Conservation (phyloP, 495 filamentous ascomycete genomes). For the Penicillium soppii region DNA sequence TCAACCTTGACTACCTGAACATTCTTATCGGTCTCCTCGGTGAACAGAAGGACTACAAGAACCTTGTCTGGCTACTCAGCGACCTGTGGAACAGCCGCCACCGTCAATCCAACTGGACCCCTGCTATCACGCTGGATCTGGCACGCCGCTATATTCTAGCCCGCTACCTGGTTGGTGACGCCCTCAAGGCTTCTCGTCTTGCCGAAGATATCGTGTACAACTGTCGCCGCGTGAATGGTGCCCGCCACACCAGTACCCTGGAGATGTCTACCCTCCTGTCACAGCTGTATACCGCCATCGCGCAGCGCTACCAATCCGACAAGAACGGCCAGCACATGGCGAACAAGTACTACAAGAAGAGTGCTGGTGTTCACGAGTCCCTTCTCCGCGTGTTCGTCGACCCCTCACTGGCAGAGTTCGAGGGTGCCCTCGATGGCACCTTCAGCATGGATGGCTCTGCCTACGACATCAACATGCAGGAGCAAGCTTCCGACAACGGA, state of each 20-base stretch:
- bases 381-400: slow-evolving; percentile 36
- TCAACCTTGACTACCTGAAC: slow-evolving; percentile 32
- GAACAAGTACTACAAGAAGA: slow-evolving; percentile 42
- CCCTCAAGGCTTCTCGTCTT: slow-evolving; percentile 31
- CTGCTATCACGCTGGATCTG: slow-evolving; percentile 30
- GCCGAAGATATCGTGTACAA: slow-evolving; percentile 46
- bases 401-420: slow-evolving; percentile 29
- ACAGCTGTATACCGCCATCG: slow-evolving; percentile 40
- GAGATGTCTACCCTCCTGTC: slow-evolving; percentile 40
- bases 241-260: slow-evolving; percentile 32
- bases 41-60: slow-evolving; percentile 38
- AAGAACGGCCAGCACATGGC: slow-evolving; percentile 35
- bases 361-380: slow-evolving; percentile 38
- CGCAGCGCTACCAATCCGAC: slow-evolving; percentile 30
- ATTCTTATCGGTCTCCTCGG: slow-evolving; percentile 34
- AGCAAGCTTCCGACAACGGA: slow-evolving; percentile 5
- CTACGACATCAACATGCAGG: slow-evolving; percentile 19
- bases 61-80: slow-evolving; percentile 34
- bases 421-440: slow-evolving; percentile 21
- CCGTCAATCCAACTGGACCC: slow-evolving; percentile 18
- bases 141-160: slow-evolving; percentile 39
- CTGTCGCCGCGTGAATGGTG: slow-evolving; percentile 39
- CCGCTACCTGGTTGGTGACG: slow-evolving; percentile 34
- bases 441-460: slow-evolving; percentile 23
- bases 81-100: slow-evolving; percentile 37